These are phyloP conservation scores for Chrysosphaeria jannelii DNA, from an alignment of 2,329 filamentous ascomycete species.

Conservation along the genomic window DNA sequence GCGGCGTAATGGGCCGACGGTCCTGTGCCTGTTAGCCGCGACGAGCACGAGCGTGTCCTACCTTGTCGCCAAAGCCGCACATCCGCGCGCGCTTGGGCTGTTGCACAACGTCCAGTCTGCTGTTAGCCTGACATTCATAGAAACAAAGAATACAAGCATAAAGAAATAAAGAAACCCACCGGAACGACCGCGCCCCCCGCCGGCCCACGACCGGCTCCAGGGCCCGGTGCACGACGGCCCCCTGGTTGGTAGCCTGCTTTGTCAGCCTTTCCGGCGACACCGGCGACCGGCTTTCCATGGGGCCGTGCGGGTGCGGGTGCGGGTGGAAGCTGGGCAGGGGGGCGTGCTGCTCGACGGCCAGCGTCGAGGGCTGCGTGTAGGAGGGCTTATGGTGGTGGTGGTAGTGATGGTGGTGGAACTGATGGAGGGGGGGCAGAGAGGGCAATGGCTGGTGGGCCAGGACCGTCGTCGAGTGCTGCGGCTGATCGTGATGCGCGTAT, in stretches of 20 bases:
- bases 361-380: too few species aligned
- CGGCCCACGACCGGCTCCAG: slow-evolving; percentile 4
- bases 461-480: too few species aligned
- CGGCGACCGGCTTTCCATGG: too few species aligned
- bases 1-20: slow-evolving; percentile 80
- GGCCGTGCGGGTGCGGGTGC: slow-evolving; percentile 3
- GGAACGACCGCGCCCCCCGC: slow-evolving; percentile 5
- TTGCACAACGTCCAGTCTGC: slow-evolving; percentile 51
- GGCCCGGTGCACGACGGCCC: slow-evolving; percentile 4
- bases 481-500: too few species aligned
- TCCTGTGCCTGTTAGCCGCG: slow-evolving; percentile 24
- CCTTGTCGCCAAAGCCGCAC: slow-evolving; percentile 98
- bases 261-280: too few species aligned
- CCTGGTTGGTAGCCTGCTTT: slow-evolving; percentile 4
- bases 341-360: too few species aligned
- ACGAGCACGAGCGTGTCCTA: slow-evolving; percentile 10
- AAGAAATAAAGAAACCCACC: slow-evolving; percentile 2
- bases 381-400: too few species aligned
- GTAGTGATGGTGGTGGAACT: too few species aligned
- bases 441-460: too few species aligned
- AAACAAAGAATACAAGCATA: neutral
- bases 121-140: neutral
- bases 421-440: too few species aligned
- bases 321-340: slow-evolving; percentile 3
- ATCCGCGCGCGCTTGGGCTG: slow-evolving; percentile 82